Conservation (phyloP, 2,329 filamentous ascomycete genomes). For the Claviceps pazoutovae region DNA sequence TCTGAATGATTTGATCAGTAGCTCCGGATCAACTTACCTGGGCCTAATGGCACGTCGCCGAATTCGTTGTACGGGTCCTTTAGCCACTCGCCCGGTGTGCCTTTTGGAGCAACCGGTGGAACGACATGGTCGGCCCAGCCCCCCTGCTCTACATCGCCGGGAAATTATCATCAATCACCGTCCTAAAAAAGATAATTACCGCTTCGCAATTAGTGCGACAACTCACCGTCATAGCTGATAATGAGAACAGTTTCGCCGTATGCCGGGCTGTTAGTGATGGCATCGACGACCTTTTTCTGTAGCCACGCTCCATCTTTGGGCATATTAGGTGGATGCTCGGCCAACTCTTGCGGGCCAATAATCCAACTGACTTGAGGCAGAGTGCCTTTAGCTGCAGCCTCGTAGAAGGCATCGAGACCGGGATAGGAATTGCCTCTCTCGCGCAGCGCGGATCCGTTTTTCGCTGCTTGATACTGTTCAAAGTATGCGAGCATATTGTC, state of each 20-base stretch:
- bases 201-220: not conserved
- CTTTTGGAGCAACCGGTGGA: constrained; percentile 31
- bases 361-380: constrained; percentile 38
- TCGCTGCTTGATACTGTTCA: constrained; percentile 9
- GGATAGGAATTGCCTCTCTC: constrained; percentile 24
- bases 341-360: constrained; percentile 35
- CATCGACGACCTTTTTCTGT: constrained; percentile 37
- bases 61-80: constrained; percentile 22
- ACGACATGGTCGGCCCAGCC: constrained; percentile 39
- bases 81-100: constrained; percentile 36
- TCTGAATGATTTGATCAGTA: too few relatives aligned
- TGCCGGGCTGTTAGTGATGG: constrained; percentile 31
- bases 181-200: too few relatives aligned
- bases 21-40: constrained; percentile 9
- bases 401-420: constrained; percentile 33
- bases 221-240: constrained; percentile 35
- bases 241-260: constrained; percentile 36
- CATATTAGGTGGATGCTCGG: constrained; percentile 30
- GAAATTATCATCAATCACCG: not conserved
- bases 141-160: constrained; percentile 27
- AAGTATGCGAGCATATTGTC: constrained; percentile 37
- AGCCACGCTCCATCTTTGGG: constrained; percentile 42
- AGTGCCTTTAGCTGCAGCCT: constrained; percentile 31
- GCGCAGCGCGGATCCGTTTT: constrained; percentile 7
- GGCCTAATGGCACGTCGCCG: constrained; percentile 14